Percentiles rank a stretch among this genome's conserved stretches.
Evolutionary conservation across 805 yeast genomes (phyloP).

Genomic region (Ascoidea rubescens): DNA sequence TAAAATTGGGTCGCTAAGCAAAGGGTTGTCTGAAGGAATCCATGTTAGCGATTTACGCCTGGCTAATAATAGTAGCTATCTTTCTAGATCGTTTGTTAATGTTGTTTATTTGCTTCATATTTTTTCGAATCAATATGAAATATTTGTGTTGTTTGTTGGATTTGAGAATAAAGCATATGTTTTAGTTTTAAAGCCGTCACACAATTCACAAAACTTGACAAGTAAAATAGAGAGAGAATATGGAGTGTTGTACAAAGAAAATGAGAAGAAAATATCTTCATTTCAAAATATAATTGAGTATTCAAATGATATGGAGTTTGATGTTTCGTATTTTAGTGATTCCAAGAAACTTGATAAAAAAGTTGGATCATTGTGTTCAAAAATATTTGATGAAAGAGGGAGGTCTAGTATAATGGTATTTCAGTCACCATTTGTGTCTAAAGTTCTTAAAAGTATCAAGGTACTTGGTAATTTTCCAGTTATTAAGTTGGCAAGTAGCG

Average conservation of each 20-base stretch:
- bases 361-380: conserved; percentile 37
- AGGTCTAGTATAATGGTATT: conserved; percentile 49
- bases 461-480: conserved; percentile 45
- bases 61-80: conserved; percentile 36
- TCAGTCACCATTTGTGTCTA: conserved; percentile 53
- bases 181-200: conserved; percentile 54
- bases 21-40: conserved; percentile 79
- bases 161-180: conserved; percentile 39
- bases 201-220: conserved; percentile 52
- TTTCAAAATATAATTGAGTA: conserved; percentile 37
- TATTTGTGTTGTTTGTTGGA: conserved; percentile 52
- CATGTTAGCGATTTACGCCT: conserved; percentile 38
- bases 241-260: conserved; percentile 33
- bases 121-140: conserved; percentile 60
- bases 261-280: conserved; percentile 29
- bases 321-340: conserved; percentile 39
- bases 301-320: conserved; percentile 38
- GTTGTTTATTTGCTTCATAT: conserved; percentile 56
- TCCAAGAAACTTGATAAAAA: conserved; percentile 40
- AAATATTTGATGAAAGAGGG: conserved; percentile 52
- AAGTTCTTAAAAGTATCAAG: conserved; percentile 31
- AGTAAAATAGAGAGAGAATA: conserved; percentile 39
- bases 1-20: conserved; percentile 72
- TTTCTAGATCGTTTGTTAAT: conserved; percentile 40
- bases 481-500: conserved; percentile 44